Evolutionary conservation across 495 filamentous ascomycete genomes (phyloP).

Genomic region (Neurospora sp.): DNA sequence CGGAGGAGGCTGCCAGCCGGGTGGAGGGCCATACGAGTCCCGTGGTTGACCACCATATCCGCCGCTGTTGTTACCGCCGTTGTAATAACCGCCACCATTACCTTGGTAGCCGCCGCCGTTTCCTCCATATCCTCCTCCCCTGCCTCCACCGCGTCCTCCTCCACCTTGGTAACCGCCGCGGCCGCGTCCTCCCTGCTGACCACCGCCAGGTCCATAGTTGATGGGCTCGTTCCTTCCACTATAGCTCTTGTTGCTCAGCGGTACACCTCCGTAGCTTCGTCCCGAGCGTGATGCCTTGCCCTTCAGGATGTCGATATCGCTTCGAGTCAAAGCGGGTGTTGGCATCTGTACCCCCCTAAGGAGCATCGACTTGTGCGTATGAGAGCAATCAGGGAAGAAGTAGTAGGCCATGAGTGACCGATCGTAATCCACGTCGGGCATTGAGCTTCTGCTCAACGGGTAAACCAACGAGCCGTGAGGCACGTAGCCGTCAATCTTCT

Average conservation of each 20-base stretch:
- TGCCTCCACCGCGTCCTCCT: neutral
- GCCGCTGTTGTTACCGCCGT: slow-evolving; percentile 20
- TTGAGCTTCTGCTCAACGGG: slow-evolving; percentile 51
- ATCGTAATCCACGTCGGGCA: slow-evolving; percentile 75
- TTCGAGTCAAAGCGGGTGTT: slow-evolving; percentile 55
- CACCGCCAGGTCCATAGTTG: slow-evolving; percentile 29
- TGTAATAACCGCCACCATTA: slow-evolving; percentile 11
- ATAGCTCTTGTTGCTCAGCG: slow-evolving; percentile 21
- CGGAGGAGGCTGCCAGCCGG: slow-evolving; percentile 31
- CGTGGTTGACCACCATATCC: slow-evolving; percentile 9
- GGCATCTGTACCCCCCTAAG: slow-evolving; percentile 71
- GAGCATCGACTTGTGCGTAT: slow-evolving; percentile 88
- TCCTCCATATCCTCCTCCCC: neutral
- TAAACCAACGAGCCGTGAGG: slow-evolving; percentile 53
- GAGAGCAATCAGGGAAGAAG: slow-evolving; percentile 58
- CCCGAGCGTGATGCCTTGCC: slow-evolving; percentile 50
- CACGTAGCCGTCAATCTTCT: slow-evolving; percentile 70
- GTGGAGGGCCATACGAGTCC: slow-evolving; percentile 25
- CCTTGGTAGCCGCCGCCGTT: slow-evolving; percentile 12
- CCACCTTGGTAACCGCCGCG: neutral
- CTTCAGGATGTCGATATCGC: slow-evolving; percentile 61
- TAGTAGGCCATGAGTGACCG: slow-evolving; percentile 80
- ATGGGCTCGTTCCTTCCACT: slow-evolving; percentile 26
- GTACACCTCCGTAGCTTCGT: slow-evolving; percentile 36
- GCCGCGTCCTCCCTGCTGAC: slow-evolving; percentile 15